Base-by-base conservation (phyloP, 805 yeast genomes). In the Kodamaea laetipori region DNA sequence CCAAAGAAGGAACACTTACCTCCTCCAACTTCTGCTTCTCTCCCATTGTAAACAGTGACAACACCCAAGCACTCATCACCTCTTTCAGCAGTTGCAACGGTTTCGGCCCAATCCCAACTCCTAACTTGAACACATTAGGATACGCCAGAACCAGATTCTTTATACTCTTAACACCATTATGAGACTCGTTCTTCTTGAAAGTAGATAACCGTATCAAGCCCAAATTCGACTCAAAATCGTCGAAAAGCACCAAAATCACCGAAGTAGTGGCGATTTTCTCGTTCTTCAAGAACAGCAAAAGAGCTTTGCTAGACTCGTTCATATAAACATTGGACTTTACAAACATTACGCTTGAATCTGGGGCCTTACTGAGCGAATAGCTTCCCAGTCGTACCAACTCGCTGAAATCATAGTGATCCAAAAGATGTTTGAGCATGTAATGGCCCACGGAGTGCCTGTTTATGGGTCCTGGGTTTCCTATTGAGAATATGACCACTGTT, bases 391-490 rank as follows among this genome's bases (percentile, higher is more conserved):
- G 62, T 9, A 50, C 48, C 11, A 66, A 49, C 35, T 64, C 71
- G 19, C 55, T 52, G 27, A 66, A 62, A 3, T 56, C 61, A 37
- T 56, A 58, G 15, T 54, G 54, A 0, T 53, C 51, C 41, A 63
- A 52, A 19, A 68, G 43, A 15, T 53, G 44, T 37, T 60, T 56
- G 12, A 69, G 54, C 36, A 57, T 62, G 39, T 57, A 55, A 45
- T 69, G 74, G 4, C 76, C 76, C 3, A 60, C 57, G 1, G 74
- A 68, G 44, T 70, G 76, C n/a, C 76, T 52, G 26, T 56, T 64
- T 18, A 59, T 52, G 6, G 65, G 60, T 0, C 74, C 74, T 3
- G 74, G 74, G 47, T 70, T 70, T 3, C 76, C 74, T 19, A 70
- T 55, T 9, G 74, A 58, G 38, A 60, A 57, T 23, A 61, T 44